Base-by-base conservation (phyloP, 768 basidiomycete genomes). In the Amylocystis lapponica region DNA sequence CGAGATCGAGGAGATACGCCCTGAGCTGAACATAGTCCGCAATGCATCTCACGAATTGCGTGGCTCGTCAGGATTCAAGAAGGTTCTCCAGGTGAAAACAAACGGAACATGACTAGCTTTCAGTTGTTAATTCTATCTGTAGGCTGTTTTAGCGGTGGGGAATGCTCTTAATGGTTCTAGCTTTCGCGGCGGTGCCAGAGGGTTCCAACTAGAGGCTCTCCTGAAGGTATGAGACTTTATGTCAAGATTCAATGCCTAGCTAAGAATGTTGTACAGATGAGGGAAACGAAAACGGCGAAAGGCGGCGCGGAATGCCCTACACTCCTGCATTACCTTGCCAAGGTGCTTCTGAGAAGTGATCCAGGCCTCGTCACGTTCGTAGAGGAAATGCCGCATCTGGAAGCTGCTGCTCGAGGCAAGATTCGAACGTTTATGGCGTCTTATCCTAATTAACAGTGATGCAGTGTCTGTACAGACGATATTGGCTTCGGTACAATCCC, bases 311-410 rank as follows among this genome's bases (percentile, higher is more conserved):
- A 78, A 6, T 94, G 89, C 51, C 90, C 92, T 0, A 95, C 91
- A 0, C 67, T 97, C n/a, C 70, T 96, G 11, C 93, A 95, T 60
- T 95, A 91, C 57, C 60, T 95, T n/a, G 89, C 87, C 11, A 74
- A 76, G 36, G 73, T 86, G 5, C 69, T 95, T 13, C 54, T 86
- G 44, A 75, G 81, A 23, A 73, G 72, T 5, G 81, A 93, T 55
- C 75, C 84, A 0, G 66, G 71, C 0, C 59, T 89, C 11, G 65
- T 85, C 4, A 70, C 71, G 14, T 94, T 93, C 61, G 74, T 87
- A 4, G 83, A 89, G 20, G 92, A 94, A 11, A 64, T 89, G 53
- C 83, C 88, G 1, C 81, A 79, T 57, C 52, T 96, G 2, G 89
- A 93, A 58, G 78, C 87, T 3, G 92, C 89, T 9, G 84, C 89